Conservation (phyloP, 2,329 filamentous ascomycete species). For the Paraconiothyrium brasiliense region DNA sequence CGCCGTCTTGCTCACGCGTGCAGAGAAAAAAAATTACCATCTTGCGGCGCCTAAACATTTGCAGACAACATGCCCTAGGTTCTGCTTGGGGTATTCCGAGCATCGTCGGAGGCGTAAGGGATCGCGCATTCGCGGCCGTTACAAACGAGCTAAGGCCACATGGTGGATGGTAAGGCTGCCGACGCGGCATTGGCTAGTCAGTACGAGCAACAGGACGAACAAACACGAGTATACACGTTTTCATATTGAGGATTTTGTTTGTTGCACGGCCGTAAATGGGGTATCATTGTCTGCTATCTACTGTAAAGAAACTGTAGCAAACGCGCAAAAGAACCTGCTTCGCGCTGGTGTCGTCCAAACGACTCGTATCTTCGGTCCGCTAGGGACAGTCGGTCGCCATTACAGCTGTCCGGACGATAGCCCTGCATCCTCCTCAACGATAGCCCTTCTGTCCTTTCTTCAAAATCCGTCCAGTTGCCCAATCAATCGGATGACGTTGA, state of each 20-base stretch:
- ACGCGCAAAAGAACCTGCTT: slow-evolving; percentile 3
- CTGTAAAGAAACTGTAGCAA: not conserved
- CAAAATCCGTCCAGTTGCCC: not conserved
- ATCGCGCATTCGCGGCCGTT: slow-evolving; percentile 2
- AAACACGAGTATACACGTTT: not conserved
- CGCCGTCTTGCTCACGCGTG: not conserved
- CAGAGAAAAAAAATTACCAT: not conserved
- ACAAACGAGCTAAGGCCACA: not conserved
- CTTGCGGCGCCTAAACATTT: not conserved
- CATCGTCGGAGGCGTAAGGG: not conserved
- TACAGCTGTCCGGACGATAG: not conserved
- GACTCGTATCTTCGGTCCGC: not conserved
- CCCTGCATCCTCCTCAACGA: not conserved
- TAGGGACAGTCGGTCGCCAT: not conserved
- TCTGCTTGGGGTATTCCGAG: not conserved
- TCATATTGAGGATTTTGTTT: not conserved
- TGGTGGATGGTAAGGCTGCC: not conserved
- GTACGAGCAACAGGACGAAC: not conserved
- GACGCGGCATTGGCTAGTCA: not conserved
- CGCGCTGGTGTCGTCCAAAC: not conserved
- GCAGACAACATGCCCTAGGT: not conserved
- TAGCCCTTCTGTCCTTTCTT: not conserved
- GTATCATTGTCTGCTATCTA: slow-evolving; percentile 5
- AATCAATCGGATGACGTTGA: not conserved
- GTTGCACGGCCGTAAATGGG: not conserved